Evolutionary conservation across 225 moss, liverwort and hornwort species (phyloP), one percentile per base, ranked within the genome.

Genomic region (Rhytidiadelphus loreus): DNA sequence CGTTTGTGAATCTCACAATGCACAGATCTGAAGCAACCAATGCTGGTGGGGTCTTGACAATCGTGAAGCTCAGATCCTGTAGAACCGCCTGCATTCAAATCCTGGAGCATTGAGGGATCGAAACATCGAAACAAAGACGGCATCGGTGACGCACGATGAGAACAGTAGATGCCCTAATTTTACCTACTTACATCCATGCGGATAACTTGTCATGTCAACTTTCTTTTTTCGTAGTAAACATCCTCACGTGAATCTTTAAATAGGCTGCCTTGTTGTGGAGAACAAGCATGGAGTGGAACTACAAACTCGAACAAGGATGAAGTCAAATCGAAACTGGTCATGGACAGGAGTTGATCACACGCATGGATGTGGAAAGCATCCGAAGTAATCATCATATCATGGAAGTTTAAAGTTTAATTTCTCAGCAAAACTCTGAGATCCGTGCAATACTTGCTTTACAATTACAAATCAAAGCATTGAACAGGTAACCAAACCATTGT

Each of bases 361-460:
- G 66, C 22, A 4, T 7, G 21, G 3, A 66, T 66, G 46, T n/a
- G 46, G 46, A 46, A 46, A 46, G 46, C 28, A 14, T 93, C 95
- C 57, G 95, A 94, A 83, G 97, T 13, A 53, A 53, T 76, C 52
- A 35, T n/a, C 35, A n/a, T n/a, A n/a, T n/a, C n/a, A 14, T 9
- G 23, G 35, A 53, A 35, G 76, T 5, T 52, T 76, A 9, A 23
- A 53, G 13, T 35, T 53, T 23, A 23, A 2, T 9, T 52, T 52
- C 20, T 74, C 20, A 35, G 9, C 53, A 53, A 17, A 82, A 65
- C 26, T n/a, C n/a, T n/a, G n/a, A n/a, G n/a, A n/a, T n/a, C n/a
- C n/a, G n/a, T n/a, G n/a, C n/a, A n/a, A n/a, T n/a, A n/a, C n/a
- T n/a, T n/a, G n/a, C n/a, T n/a, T n/a, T n/a, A n/a, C n/a, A n/a